Evolutionary conservation across 176 grass and related monocot species (phyloP), one percentile per base, ranked within the genome.

Genomic region (Bonia amplexicaulis): DNA sequence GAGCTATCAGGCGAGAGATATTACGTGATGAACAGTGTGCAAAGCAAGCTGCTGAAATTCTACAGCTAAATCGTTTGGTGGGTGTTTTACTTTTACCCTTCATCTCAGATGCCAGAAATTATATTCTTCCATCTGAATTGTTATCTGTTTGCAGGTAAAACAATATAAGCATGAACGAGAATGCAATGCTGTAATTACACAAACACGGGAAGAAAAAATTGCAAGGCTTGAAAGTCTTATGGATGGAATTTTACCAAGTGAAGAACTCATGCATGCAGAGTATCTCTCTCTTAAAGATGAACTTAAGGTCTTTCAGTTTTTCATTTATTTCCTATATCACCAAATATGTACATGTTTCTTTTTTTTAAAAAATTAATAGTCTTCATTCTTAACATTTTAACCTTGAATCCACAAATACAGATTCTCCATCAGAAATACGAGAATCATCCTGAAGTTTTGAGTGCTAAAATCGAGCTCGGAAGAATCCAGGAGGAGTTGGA

Each of bases 91-190:
- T 51, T 46, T 80, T 58, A 10, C 27, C 12, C 54, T 11, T 33
- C 9, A 22, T 71, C 55, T 33, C 62, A 68, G 42, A 79, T 27
- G 72, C 35, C 60, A 39, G 62, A 78, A 49, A 55, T 29, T 39
- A 7, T 69, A 76, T 73, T 73, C 25, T 13, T 51, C 63, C 51
- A 16, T 46, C 69, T 71, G 35, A 84, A 41, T 48, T 90, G 77
- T 57, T 73, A 41, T 76, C n/a, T 35, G 7, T 87, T 33, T 78
- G 81, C 85, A 93, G 88, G 77, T 90, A 45, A 77, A 85, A 72
- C 91, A 93, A 80, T 93, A 93, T 80, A 93, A 90, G 45, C 88
- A 90, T 73, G 88, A 93, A 61, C 78, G 88, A 37, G 88, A 93
- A 77, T 93, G 91, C 80, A 93, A 66, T 90, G 91, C 91, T 3